Evolutionary conservation across 2,329 filamentous ascomycete species (phyloP).

Genomic region (Hawksworthiomyces lignivorus): DNA sequence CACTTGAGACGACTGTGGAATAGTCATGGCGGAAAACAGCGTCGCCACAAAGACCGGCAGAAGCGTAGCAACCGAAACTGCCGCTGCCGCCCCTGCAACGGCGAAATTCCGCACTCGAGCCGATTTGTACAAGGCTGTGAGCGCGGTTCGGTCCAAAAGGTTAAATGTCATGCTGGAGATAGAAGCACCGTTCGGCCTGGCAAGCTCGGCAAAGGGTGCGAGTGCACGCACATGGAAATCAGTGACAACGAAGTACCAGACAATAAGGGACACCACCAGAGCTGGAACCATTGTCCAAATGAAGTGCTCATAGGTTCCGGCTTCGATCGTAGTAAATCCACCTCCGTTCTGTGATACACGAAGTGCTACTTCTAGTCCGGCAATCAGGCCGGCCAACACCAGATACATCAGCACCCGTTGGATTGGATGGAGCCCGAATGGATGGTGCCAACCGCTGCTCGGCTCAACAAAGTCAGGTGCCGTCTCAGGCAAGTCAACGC

Average conservation of each 20-base stretch:
- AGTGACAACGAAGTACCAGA: slow-evolving; percentile 23
- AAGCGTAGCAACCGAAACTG: slow-evolving; percentile 22
- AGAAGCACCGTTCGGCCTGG: slow-evolving; percentile 15
- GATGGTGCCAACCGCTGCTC: slow-evolving; percentile 21
- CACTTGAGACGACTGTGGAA: slow-evolving; percentile 18
- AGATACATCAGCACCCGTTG: slow-evolving; percentile 21
- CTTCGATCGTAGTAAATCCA: slow-evolving; percentile 23
- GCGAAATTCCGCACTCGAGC: slow-evolving; percentile 20
- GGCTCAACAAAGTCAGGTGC: slow-evolving; percentile 13
- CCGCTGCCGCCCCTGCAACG: slow-evolving; percentile 20
- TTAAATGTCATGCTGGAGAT: slow-evolving; percentile 25
- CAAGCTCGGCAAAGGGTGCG: slow-evolving; percentile 25
- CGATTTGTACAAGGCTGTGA: slow-evolving; percentile 21
- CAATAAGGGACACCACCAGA: slow-evolving; percentile 21
- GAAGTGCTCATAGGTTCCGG: slow-evolving; percentile 23
- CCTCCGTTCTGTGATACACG: slow-evolving; percentile 21
- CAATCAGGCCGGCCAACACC: slow-evolving; percentile 23
- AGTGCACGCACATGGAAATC: slow-evolving; percentile 27
- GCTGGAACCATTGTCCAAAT: slow-evolving; percentile 28
- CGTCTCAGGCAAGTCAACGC: slow-evolving; percentile 9
- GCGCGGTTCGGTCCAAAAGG: slow-evolving; percentile 24
- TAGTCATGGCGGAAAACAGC: slow-evolving; percentile 24
- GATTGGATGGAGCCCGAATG: slow-evolving; percentile 21
- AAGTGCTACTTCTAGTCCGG: slow-evolving; percentile 27
- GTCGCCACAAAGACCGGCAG: slow-evolving; percentile 25